Evolutionary conservation across 73 alveolate genomes (phyloP).

Genomic region (Durusdinium trenchii): DNA sequence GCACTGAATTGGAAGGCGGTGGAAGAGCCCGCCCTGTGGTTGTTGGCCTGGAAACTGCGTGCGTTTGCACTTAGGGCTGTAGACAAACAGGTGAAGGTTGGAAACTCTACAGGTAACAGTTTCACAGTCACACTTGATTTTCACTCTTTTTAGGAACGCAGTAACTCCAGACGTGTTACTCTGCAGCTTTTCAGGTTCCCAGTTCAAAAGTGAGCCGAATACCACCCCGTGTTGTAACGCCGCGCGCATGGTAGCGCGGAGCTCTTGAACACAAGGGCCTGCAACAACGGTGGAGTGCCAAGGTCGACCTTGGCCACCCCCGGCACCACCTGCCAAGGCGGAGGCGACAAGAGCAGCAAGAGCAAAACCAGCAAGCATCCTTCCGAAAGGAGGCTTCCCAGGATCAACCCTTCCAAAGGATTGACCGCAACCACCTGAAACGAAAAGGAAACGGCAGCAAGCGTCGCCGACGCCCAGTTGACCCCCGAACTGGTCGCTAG

Average conservation of each 20-base stretch:
- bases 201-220: not conserved
- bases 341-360: not conserved
- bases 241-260: slow-evolving; percentile 67
- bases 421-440: not conserved
- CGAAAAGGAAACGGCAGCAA: not conserved
- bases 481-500: not conserved
- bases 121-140: not conserved
- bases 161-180: not conserved
- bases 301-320: slow-evolving; percentile 54
- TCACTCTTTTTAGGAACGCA: not conserved
- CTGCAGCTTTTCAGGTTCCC: not conserved
- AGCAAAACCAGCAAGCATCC: not conserved
- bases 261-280: not conserved
- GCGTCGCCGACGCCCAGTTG: slow-evolving; percentile 18
- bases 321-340: slow-evolving; percentile 39
- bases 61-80: not conserved
- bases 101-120: not conserved
- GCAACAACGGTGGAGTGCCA: not conserved
- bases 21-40: too few relatives aligned
- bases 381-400: not conserved
- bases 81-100: not conserved
- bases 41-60: too few relatives aligned
- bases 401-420: not conserved
- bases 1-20: too few relatives aligned
- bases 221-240: slow-evolving; percentile 9